Conservation (phyloP, 106 monocot species). For the Acanthochlamys bracteata region DNA sequence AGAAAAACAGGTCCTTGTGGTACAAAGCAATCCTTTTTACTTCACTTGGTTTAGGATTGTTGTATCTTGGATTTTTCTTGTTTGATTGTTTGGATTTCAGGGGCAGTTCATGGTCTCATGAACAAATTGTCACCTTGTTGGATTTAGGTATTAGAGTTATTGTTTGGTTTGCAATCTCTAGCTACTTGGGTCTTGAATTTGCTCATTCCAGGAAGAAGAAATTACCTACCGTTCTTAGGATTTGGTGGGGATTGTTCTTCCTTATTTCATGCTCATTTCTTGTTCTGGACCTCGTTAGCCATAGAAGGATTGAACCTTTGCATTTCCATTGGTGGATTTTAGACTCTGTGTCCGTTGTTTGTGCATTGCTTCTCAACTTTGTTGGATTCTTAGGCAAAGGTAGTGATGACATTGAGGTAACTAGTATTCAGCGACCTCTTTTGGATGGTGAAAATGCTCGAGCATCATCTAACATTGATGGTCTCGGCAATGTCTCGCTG, state of each 20-base stretch:
- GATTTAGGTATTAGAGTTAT: conserved; percentile 43
- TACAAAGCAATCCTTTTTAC: conserved; percentile 26
- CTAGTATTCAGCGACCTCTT: conserved; percentile 43
- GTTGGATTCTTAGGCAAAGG: conserved; percentile 36
- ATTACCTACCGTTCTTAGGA: conserved; percentile 44
- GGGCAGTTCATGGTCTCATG: conserved; percentile 17
- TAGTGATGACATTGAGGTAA: conserved; percentile 7
- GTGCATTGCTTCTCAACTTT: conserved; percentile 23
- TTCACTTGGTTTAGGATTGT: conserved; percentile 21
- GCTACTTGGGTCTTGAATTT: conserved; percentile 30
- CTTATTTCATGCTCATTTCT: conserved; percentile 33
- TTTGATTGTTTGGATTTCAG: conserved; percentile 25
- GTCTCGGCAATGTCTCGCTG: conserved; percentile 12
- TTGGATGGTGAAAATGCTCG: conserved; percentile 24
- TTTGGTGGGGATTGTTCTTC: conserved; percentile 72
- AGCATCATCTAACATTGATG: neutral
- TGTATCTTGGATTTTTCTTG: conserved; percentile 27
- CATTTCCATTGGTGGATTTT: conserved; percentile 33
- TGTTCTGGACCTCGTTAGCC: conserved; percentile 23
- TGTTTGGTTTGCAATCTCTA: conserved; percentile 35
- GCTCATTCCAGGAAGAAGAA: conserved; percentile 16
- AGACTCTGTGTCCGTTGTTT: conserved; percentile 38
- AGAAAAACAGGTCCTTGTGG: conserved; percentile 19
- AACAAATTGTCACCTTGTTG: conserved; percentile 9
- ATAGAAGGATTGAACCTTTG: conserved; percentile 11